Evolutionary conservation across 768 basidiomycete species (phyloP).

Genomic region (Mycena polygramma): DNA sequence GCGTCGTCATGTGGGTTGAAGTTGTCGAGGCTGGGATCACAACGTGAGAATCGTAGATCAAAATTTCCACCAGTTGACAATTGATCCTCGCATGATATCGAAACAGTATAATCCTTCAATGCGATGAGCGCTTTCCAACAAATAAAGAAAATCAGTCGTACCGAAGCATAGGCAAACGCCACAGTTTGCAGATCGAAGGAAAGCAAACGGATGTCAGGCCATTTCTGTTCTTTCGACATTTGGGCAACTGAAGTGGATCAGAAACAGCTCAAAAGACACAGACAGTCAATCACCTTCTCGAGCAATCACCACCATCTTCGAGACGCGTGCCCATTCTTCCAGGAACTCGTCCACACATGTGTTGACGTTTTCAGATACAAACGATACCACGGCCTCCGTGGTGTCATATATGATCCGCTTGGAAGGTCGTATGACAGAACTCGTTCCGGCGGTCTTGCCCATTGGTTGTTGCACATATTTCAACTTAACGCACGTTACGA

Average conservation of each 20-base stretch:
- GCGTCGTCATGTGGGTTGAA: slow-evolving; percentile 86
- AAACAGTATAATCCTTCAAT: slow-evolving; percentile 78
- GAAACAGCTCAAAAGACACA: slow-evolving; percentile 15
- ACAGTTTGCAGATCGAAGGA: slow-evolving; percentile 94
- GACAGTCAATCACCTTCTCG: slow-evolving; percentile 74
- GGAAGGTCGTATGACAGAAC: slow-evolving; percentile 82
- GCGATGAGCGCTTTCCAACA: slow-evolving; percentile 8
- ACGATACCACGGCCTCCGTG: slow-evolving; percentile 88
- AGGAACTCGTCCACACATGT: slow-evolving; percentile 91
- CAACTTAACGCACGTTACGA: slow-evolving; percentile 91
- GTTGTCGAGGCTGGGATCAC: slow-evolving; percentile 44
- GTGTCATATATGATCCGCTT: slow-evolving; percentile 93
- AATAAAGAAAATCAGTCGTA: slow-evolving; percentile 42
- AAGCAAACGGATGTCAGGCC: slow-evolving; percentile 83
- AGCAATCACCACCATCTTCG: slow-evolving; percentile 94
- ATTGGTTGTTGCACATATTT: slow-evolving; percentile 91
- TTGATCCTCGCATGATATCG: slow-evolving; percentile 85
- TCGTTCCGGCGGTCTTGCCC: slow-evolving; percentile 73
- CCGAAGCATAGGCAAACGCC: slow-evolving; percentile 85
- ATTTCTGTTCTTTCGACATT: slow-evolving; percentile 80
- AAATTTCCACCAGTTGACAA: slow-evolving; percentile 79
- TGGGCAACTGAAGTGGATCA: slow-evolving; percentile 71
- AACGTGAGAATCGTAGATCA: slow-evolving; percentile 78
- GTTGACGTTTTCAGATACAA: slow-evolving; percentile 88
- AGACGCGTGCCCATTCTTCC: slow-evolving; percentile 93